Conservation (phyloP, 1,139 yeast genomes). For the Suhomyces anneliseae region DNA sequence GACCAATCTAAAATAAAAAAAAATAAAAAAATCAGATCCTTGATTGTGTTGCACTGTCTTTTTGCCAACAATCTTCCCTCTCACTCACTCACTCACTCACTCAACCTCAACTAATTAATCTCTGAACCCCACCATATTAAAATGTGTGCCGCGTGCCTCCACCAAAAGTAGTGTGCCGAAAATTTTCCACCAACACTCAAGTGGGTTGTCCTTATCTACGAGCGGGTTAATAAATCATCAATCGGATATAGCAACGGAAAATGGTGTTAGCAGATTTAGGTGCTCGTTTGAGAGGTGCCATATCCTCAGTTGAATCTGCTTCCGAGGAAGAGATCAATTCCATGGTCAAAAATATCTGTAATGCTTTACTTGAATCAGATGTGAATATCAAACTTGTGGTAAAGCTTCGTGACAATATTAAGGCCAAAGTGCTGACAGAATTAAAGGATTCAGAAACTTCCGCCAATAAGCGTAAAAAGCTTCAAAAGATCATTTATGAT, state of each 20-base stretch:
- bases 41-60: too few relatives aligned
- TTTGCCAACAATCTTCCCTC: too few relatives aligned
- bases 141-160: conserved; percentile 1
- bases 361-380: conserved; percentile 88
- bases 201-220: conserved; percentile 4
- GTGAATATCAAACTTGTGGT: conserved; percentile 87
- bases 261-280: conserved; percentile 98
- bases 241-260: not conserved
- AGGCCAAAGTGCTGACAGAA: conserved; percentile 50
- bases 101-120: too few relatives aligned
- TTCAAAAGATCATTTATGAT: conserved; percentile 92
- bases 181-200: conserved; percentile 6
- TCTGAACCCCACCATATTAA: too few relatives aligned
- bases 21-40: too few relatives aligned
- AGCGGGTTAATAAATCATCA: not conserved
- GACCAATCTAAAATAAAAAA: too few relatives aligned
- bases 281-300: conserved; percentile 73
- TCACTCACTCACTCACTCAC: too few relatives aligned
- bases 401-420: conserved; percentile 71
- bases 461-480: conserved; percentile 69
- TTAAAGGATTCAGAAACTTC: conserved; percentile 54
- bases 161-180: conserved; percentile 8
- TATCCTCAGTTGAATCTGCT: conserved; percentile 53
- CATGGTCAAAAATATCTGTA: conserved; percentile 84
- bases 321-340: conserved; percentile 41